Conservation (phyloP, 1,284 basidiomycete species). For the Kalmanozyma brasiliensis region DNA sequence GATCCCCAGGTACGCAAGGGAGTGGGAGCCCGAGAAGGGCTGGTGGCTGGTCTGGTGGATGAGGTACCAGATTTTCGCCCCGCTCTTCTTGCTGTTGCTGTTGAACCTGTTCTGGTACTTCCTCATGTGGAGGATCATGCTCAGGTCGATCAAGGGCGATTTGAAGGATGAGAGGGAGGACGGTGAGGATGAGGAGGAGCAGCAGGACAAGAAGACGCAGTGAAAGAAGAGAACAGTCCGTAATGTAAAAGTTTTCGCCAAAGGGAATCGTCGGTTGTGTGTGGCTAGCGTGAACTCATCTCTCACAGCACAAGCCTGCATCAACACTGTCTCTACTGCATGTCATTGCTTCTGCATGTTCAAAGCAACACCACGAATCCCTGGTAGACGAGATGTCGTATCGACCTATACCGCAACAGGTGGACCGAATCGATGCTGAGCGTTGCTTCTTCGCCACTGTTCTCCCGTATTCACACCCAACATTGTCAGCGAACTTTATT, state of each 20-base stretch:
- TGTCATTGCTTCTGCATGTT: neutral
- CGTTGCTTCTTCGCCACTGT: slow-evolving; percentile 48
- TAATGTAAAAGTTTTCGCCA: too few relatives aligned
- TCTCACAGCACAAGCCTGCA: too few relatives aligned
- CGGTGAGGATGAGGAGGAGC: slow-evolving; percentile 61
- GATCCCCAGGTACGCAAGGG: slow-evolving; percentile 71
- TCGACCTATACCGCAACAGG: slow-evolving; percentile 56
- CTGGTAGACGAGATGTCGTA: slow-evolving; percentile 54
- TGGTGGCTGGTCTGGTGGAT: slow-evolving; percentile 66
- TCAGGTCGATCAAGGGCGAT: slow-evolving; percentile 49
- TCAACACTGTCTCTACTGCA: too few relatives aligned
- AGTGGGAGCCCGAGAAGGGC: slow-evolving; percentile 61
- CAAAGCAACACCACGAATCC: slow-evolving; percentile 54
- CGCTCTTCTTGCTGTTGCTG: slow-evolving; percentile 62
- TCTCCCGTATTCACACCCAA: neutral
- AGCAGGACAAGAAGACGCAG: slow-evolving; percentile 45
- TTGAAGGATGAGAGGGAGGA: slow-evolving; percentile 61
- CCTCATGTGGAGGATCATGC: slow-evolving; percentile 65
- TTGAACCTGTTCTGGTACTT: slow-evolving; percentile 66
- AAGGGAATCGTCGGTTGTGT: too few relatives aligned
- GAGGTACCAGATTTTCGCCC: slow-evolving; percentile 65
- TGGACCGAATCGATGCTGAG: slow-evolving; percentile 55
- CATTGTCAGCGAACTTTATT: too few relatives aligned
- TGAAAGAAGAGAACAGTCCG: neutral
- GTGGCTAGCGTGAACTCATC: too few relatives aligned